A percentile compares a stretch with the other conserved stretches of the same genome.
phyloP scores from a whole-genome alignment of 192 early-diverging fungal genomes.

The Thamnidium elegans region DNA sequence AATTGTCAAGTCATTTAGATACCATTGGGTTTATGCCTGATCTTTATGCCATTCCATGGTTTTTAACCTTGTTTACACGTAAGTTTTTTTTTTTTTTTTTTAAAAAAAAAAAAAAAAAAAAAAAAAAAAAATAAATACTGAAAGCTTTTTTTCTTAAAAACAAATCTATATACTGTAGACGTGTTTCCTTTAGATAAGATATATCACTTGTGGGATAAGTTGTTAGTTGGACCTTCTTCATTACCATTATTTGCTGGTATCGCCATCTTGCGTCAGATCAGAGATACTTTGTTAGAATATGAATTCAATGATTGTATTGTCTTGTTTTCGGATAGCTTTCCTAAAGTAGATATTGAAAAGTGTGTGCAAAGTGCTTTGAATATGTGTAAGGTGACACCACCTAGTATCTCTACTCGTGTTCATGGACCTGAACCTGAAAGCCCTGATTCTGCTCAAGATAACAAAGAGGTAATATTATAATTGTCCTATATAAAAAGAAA shows the following conservation, averaged over 20 bases:
- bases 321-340: constrained; percentile 53
- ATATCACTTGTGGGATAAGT: constrained; percentile 78
- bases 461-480: background rate
- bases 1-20: constrained; percentile 61
- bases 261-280: constrained; percentile 66
- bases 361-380: constrained; percentile 58
- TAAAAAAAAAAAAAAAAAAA: too few species aligned
- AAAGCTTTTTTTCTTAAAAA: background rate
- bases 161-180: constrained; percentile 45
- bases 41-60: constrained; percentile 80
- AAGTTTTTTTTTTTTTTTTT: constrained; percentile 31
- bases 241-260: constrained; percentile 67
- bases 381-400: constrained; percentile 70
- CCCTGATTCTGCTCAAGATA: background rate
- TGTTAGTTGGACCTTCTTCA: constrained; percentile 61
- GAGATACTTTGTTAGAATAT: constrained; percentile 53
- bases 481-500: background rate
- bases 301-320: constrained; percentile 69
- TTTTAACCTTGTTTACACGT: constrained; percentile 81
- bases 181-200: constrained; percentile 80
- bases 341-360: constrained; percentile 71
- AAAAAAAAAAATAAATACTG: background rate
- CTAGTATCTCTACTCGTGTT: constrained; percentile 45
- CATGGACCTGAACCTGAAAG: constrained; percentile 34
- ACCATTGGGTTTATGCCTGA: constrained; percentile 64